phyloP scores from a whole-genome alignment of 768 basidiomycete species.

The Hygrophorus pudorinus region DNA sequence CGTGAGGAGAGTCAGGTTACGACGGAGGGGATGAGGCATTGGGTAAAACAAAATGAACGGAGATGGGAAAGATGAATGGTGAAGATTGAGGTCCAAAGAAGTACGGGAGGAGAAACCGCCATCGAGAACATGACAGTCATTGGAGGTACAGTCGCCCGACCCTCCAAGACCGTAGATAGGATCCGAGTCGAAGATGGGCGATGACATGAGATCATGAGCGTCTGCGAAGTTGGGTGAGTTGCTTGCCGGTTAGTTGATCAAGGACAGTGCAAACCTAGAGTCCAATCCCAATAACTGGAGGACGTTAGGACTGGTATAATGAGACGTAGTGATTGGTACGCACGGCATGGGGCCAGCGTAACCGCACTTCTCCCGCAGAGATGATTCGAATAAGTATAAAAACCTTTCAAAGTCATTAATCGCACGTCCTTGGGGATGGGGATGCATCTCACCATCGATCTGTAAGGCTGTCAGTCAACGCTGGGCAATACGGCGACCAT shows the following conservation, averaged over 20 bases:
- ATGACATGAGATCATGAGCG: slow-evolving; percentile 2
- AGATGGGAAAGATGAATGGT: too few relatives aligned
- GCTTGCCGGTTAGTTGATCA: background rate
- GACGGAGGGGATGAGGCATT: slow-evolving; percentile 9
- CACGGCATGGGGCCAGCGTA: slow-evolving; percentile 10
- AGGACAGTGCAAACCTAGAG: slow-evolving; percentile 3
- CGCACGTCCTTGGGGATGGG: background rate
- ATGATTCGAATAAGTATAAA: slow-evolving; percentile 8
- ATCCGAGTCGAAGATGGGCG: slow-evolving; percentile 9
- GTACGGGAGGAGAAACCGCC: slow-evolving; percentile 6
- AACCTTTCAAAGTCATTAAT: slow-evolving; percentile 5
- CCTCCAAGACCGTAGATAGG: slow-evolving; percentile 7
- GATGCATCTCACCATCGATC: slow-evolving; percentile 9
- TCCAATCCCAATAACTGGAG: slow-evolving; percentile 11
- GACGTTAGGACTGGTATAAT: background rate
- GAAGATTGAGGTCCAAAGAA: too few relatives aligned
- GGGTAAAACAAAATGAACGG: slow-evolving; percentile 8
- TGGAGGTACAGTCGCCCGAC: slow-evolving; percentile 5
- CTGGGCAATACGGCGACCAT: background rate
- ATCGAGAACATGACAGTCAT: slow-evolving; percentile 5
- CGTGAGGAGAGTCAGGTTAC: slow-evolving; percentile 7
- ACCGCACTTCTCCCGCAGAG: slow-evolving; percentile 10
- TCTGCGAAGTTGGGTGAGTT: background rate
- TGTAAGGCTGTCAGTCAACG: slow-evolving; percentile 3
- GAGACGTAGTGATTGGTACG: background rate